phyloP scores from a whole-genome alignment of 1,284 basidiomycete genomes.

The Sporisorium iseilematis-ciliati region DNA sequence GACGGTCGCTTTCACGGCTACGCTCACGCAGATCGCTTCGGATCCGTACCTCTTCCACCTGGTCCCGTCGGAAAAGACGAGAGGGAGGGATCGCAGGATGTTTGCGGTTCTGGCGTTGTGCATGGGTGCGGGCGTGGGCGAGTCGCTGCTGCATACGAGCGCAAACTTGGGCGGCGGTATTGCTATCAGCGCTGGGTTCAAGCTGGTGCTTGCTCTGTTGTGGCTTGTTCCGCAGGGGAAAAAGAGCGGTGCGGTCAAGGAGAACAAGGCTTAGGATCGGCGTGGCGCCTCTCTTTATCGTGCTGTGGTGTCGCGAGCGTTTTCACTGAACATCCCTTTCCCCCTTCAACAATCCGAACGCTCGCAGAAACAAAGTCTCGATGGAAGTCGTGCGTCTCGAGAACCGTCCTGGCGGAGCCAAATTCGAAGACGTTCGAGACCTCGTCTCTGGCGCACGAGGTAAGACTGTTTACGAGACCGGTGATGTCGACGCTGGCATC shows the following conservation, averaged over 20 bases:
- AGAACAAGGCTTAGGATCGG: slow-evolving; percentile 18
- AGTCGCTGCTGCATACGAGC: slow-evolving; percentile 52
- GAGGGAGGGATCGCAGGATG: slow-evolving; percentile 54
- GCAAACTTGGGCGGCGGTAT: slow-evolving; percentile 51
- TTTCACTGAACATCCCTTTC: background rate
- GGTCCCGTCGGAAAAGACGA: slow-evolving; percentile 42
- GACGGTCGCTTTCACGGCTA: slow-evolving; percentile 64
- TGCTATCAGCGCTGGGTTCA: slow-evolving; percentile 56
- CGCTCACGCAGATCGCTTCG: slow-evolving; percentile 59
- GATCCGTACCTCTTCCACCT: slow-evolving; percentile 62
- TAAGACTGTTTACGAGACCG: slow-evolving; percentile 82
- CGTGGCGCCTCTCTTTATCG: too few species aligned
- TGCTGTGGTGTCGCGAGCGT: background rate
- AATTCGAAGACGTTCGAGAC: slow-evolving; percentile 84
- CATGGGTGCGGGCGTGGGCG: slow-evolving; percentile 58
- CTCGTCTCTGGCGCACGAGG: slow-evolving; percentile 85
- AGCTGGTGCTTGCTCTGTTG: slow-evolving; percentile 50
- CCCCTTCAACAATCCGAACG: too few species aligned
- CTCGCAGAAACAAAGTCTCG: slow-evolving; percentile 76
- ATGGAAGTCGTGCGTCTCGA: slow-evolving; percentile 85
- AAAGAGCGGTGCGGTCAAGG: slow-evolving; percentile 15
- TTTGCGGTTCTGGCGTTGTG: slow-evolving; percentile 51
- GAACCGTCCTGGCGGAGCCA: slow-evolving; percentile 81
- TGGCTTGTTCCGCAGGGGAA: slow-evolving; percentile 49
- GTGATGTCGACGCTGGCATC: slow-evolving; percentile 87